Percentiles rank a stretch among this genome's conserved stretches.
phyloP scores from a whole-genome alignment of 1,284 basidiomycete species.

The Blastosporella zonata region DNA sequence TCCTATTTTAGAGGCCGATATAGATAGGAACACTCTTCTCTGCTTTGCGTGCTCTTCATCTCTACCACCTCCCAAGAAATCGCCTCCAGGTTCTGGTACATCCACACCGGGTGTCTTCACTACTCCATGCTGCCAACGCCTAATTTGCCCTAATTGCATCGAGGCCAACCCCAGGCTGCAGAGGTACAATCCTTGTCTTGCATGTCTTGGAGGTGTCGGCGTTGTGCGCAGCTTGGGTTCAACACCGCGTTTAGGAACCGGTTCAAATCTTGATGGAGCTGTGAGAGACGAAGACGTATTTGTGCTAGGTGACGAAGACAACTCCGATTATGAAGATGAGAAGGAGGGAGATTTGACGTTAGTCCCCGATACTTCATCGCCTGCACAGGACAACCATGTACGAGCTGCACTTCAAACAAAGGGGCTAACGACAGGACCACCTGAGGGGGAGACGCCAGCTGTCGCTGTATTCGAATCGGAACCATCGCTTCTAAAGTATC shows the following conservation, averaged over 20 bases:
- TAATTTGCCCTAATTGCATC: conserved; percentile 58
- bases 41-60: conserved; percentile 68
- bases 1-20: conserved; percentile 8
- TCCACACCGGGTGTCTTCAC: conserved; percentile 30
- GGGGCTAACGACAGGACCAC: neutral
- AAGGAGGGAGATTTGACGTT: conserved; percentile 6
- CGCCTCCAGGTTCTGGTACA: conserved; percentile 19
- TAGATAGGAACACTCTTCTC: conserved; percentile 32
- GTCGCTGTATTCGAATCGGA: neutral
- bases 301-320: conserved; percentile 59
- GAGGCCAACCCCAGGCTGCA: conserved; percentile 53
- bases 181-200: conserved; percentile 63
- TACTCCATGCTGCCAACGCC: conserved; percentile 56
- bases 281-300: conserved; percentile 59
- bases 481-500: conserved; percentile 42
- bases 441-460: neutral
- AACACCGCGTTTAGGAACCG: neutral
- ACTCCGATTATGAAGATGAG: conserved; percentile 34
- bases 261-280: conserved; percentile 50
- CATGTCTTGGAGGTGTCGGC: conserved; percentile 56
- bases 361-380: conserved; percentile 7
- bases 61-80: conserved; percentile 36
- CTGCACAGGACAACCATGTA: neutral
- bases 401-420: neutral
- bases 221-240: conserved; percentile 33